A percentile compares a stretch with the other conserved stretches of the same genome.
Evolutionary conservation across 2,329 filamentous ascomycete species (phyloP).

Genomic region (Aspergillus nomiae): DNA sequence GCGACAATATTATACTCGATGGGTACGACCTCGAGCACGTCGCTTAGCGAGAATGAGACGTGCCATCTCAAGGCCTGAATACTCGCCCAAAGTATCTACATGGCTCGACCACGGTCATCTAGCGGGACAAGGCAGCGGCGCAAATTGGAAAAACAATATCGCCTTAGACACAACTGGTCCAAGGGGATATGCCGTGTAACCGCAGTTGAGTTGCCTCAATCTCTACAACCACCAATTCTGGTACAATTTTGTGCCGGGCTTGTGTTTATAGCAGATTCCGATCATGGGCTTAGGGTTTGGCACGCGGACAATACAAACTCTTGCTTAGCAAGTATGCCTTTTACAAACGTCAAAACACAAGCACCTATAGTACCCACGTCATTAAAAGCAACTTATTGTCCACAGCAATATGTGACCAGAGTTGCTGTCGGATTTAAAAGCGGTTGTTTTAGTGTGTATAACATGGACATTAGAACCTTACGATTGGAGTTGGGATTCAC

Average conservation of each 20-base stretch:
- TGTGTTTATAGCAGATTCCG: slow-evolving; percentile 73
- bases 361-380: slow-evolving; percentile 67
- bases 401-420: slow-evolving; percentile 53
- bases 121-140: slow-evolving; percentile 53
- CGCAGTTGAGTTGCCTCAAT: slow-evolving; percentile 67
- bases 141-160: slow-evolving; percentile 90
- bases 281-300: slow-evolving; percentile 76
- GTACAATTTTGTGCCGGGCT: slow-evolving; percentile 77
- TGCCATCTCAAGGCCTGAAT: slow-evolving; percentile 45
- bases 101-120: slow-evolving; percentile 64
- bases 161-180: slow-evolving; percentile 87
- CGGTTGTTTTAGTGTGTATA: slow-evolving; percentile 72
- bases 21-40: slow-evolving; percentile 78
- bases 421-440: slow-evolving; percentile 71
- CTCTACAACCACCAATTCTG: slow-evolving; percentile 62
- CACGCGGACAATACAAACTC: slow-evolving; percentile 63
- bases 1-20: slow-evolving; percentile 80
- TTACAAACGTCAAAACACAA: slow-evolving; percentile 45
- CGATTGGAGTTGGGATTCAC: slow-evolving; percentile 56
- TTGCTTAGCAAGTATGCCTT: slow-evolving; percentile 56
- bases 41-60: slow-evolving; percentile 69
- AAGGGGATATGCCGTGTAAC: slow-evolving; percentile 77
- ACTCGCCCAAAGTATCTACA: slow-evolving; percentile 58
- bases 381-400: slow-evolving; percentile 46
- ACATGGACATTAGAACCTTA: slow-evolving; percentile 51